These are phyloP conservation scores for Wallacemonas sp. DNA, from an alignment of 208 protist species.

Conservation along the genomic window DNA sequence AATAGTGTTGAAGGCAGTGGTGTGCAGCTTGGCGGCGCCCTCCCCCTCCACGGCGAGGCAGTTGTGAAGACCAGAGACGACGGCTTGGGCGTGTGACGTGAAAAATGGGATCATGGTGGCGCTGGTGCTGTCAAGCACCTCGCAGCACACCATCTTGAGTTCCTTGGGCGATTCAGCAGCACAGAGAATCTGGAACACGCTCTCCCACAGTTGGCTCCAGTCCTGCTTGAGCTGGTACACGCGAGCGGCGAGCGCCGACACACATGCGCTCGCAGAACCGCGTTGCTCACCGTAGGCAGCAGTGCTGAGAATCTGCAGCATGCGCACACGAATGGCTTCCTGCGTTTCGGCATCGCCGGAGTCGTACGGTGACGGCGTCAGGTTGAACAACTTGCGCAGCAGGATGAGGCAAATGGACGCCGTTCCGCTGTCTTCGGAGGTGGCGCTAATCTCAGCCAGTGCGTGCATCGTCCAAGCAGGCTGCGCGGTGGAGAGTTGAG, in stretches of 20 bases:
- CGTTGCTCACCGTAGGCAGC: conserved; percentile 54
- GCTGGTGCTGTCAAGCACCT: conserved; percentile 65
- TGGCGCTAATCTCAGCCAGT: conserved; percentile 57
- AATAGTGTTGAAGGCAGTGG: conserved; percentile 61
- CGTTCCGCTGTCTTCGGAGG: conserved; percentile 34
- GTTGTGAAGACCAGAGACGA: conserved; percentile 55
- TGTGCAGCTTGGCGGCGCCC: conserved; percentile 38
- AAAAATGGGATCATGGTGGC: conserved; percentile 61
- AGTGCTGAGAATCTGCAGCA: conserved; percentile 64
- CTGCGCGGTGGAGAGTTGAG: conserved; percentile 35
- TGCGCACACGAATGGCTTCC: conserved; percentile 41
- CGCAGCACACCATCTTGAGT: conserved; percentile 76
- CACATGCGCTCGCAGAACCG: conserved; percentile 68
- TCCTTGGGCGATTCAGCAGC: conserved; percentile 35
- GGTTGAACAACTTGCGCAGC: conserved; percentile 75
- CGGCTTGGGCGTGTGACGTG: conserved; percentile 28
- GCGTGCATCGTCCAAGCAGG: conserved; percentile 62
- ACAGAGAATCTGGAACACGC: conserved; percentile 62
- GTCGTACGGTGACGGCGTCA: conserved; percentile 49
- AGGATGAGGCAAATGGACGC: conserved; percentile 68
- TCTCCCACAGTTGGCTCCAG: conserved; percentile 80
- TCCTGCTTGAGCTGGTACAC: conserved; percentile 59
- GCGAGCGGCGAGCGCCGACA: conserved; percentile 69
- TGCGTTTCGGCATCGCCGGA: conserved; percentile 44
- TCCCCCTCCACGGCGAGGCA: conserved; percentile 41